phyloP scores from a whole-genome alignment of 176 grass and related monocot genomes.

The Triticum turgidum region DNA sequence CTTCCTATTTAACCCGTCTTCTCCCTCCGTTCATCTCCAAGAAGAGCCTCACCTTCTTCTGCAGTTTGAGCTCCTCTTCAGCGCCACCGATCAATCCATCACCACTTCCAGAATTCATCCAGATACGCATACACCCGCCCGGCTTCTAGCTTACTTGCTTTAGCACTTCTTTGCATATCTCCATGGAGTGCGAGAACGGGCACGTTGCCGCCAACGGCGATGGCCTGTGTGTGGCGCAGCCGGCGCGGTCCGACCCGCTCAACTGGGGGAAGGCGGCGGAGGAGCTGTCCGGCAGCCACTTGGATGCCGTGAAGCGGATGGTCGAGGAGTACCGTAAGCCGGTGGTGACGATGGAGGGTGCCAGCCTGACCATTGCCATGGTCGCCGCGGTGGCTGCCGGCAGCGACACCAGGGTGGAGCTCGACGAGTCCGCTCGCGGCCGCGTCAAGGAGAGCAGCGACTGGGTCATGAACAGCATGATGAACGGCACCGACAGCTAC shows the following conservation, averaged over 20 bases:
- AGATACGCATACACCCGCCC: not conserved
- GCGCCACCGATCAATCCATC: not conserved
- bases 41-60: conserved; percentile 19
- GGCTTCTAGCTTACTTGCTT: not conserved
- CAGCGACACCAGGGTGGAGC: conserved; percentile 51
- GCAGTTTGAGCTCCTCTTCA: conserved; percentile 31
- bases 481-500: conserved; percentile 83
- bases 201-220: conserved; percentile 22
- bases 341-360: conserved; percentile 64
- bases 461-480: conserved; percentile 86
- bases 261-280: conserved; percentile 65
- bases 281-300: conserved; percentile 53
- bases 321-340: conserved; percentile 60
- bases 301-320: conserved; percentile 78
- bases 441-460: conserved; percentile 82
- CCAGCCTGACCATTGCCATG: conserved; percentile 65
- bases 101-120: not conserved
- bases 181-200: conserved; percentile 33
- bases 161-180: not conserved
- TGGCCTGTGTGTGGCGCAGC: conserved; percentile 25
- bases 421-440: conserved; percentile 59
- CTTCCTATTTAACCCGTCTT: conserved; percentile 58
- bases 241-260: conserved; percentile 43
- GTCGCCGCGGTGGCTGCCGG: conserved; percentile 66
- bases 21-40: conserved; percentile 32